phyloP scores from a whole-genome alignment of 768 basidiomycete species.

The Panaeolus cyanescens region DNA sequence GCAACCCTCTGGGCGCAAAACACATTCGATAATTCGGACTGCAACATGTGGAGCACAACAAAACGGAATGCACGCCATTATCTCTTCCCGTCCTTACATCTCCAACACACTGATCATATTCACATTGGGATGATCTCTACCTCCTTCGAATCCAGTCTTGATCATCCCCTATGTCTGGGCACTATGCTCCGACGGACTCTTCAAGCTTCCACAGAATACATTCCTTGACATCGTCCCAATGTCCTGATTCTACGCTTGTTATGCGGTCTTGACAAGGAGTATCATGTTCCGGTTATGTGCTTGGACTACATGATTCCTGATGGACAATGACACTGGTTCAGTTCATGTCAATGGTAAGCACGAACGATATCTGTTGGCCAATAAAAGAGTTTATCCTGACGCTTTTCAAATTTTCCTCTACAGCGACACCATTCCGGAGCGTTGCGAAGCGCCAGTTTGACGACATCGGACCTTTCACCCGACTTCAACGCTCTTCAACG shows the following conservation, averaged over 20 bases:
- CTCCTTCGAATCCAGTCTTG: background rate
- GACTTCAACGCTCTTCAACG: background rate
- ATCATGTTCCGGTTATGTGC: background rate
- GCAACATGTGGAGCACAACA: background rate
- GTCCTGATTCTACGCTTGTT: background rate
- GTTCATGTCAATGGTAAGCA: background rate
- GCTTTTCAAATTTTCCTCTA: background rate
- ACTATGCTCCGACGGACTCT: background rate
- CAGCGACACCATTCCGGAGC: background rate
- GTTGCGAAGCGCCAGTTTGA: no score
- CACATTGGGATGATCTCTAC: background rate
- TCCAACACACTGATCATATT: background rate
- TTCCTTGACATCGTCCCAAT: background rate
- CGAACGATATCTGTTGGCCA: background rate
- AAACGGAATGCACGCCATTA: background rate
- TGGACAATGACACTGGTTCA: background rate
- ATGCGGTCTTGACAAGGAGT: background rate
- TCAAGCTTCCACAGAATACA: background rate
- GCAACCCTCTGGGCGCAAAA: background rate
- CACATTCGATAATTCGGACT: background rate
- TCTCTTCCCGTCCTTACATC: background rate
- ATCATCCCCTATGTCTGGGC: background rate
- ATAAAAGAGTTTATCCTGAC: background rate
- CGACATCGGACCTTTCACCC: background rate
- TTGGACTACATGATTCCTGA: no score